Percentiles rank a stretch among this genome's conserved stretches.
Conservation (phyloP, 108 stramenopile genomes). For the Cyclostephanos invisitatus region DNA sequence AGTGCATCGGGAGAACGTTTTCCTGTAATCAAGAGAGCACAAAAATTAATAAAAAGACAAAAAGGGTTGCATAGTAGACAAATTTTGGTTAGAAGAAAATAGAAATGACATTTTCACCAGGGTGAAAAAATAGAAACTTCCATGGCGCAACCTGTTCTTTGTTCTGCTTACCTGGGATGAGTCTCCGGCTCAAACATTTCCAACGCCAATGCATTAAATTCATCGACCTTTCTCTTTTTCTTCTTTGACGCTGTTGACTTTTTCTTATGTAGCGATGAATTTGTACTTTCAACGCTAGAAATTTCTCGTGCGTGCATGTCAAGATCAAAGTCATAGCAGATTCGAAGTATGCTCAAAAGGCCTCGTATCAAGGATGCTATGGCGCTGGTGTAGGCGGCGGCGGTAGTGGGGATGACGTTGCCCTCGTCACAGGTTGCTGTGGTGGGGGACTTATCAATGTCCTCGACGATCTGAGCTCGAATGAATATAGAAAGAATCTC, state of each 20-base stretch:
- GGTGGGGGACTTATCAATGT: background rate
- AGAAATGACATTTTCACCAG: background rate
- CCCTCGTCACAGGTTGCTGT: background rate
- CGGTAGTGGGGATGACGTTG: background rate
- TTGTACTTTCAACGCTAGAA: background rate
- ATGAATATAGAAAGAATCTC: constrained; percentile 38
- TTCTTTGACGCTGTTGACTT: constrained; percentile 22
- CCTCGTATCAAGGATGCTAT: constrained; percentile 30
- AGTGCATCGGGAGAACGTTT: constrained; percentile 30
- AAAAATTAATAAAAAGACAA: background rate
- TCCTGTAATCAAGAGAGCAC: constrained; percentile 15
- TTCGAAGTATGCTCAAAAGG: constrained; percentile 22
- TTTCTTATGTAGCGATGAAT: background rate
- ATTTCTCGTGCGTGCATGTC: constrained; percentile 8
- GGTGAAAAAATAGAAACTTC: background rate
- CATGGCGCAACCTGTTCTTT: no score
- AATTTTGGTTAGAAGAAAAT: background rate
- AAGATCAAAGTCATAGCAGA: constrained; percentile 34
- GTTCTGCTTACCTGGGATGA: constrained; percentile 3
- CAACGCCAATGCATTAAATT: background rate
- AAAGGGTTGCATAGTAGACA: background rate
- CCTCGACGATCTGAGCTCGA: constrained; percentile 27
- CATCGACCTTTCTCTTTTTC: constrained; percentile 27
- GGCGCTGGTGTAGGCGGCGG: background rate
- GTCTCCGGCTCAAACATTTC: background rate